phyloP scores from a whole-genome alignment of 306 rosid species.

The Arachis stenosperma region DNA sequence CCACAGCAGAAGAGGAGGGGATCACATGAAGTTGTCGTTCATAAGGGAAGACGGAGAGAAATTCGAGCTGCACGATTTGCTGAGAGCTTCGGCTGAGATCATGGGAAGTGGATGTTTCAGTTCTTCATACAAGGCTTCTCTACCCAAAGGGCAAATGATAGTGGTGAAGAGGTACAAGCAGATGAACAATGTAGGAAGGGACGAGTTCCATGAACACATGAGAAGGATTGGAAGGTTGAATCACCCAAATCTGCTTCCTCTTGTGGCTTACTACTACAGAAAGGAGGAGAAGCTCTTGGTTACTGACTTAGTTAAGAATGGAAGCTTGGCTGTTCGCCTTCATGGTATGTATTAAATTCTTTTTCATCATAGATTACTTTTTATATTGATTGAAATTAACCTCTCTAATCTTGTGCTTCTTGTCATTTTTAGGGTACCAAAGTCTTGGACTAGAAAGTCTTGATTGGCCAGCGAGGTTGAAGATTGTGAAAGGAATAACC shows the following conservation, averaged over 20 bases:
- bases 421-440: slow-evolving; percentile 54
- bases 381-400: not conserved
- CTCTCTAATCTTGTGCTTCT: not conserved
- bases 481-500: slow-evolving; percentile 77
- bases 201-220: slow-evolving; percentile 89
- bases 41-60: slow-evolving; percentile 61
- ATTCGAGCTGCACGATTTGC: slow-evolving; percentile 82
- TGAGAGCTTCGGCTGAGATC: slow-evolving; percentile 86
- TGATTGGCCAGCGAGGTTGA: slow-evolving; percentile 78
- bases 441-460: slow-evolving; percentile 65
- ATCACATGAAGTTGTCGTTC: slow-evolving; percentile 58
- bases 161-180: slow-evolving; percentile 92
- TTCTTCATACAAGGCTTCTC: slow-evolving; percentile 88
- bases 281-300: slow-evolving; percentile 91
- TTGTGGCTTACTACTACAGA: slow-evolving; percentile 86
- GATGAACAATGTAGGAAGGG: slow-evolving; percentile 84
- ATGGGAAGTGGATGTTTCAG: slow-evolving; percentile 84
- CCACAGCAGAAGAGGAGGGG: slow-evolving; percentile 52
- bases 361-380: not conserved
- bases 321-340: slow-evolving; percentile 75
- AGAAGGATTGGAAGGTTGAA: slow-evolving; percentile 75
- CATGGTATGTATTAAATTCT: slow-evolving; percentile 56
- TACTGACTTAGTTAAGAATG: slow-evolving; percentile 55
- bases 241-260: slow-evolving; percentile 76
- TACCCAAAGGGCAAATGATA: slow-evolving; percentile 57